Evolutionary conservation across 352 stramenopile species (phyloP), one percentile per base, ranked within the genome.

Genomic region (Phytophthora litchii): DNA sequence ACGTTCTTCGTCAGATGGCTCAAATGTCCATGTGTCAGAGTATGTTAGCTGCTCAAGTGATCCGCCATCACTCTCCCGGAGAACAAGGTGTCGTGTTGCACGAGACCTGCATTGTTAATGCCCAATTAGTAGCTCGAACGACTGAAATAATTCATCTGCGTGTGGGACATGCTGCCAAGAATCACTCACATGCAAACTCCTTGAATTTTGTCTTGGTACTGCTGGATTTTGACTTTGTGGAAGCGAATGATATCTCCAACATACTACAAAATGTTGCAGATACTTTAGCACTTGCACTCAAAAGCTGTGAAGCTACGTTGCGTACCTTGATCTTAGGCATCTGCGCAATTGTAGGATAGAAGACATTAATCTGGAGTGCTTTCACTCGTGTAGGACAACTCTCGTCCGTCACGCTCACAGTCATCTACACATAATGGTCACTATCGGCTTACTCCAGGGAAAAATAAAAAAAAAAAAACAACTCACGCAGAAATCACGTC

Each of bases 241-340:
- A 93, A 89, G 5, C 84, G 84, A 54, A 93, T 81, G 35, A 93
- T 70, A 44, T 93, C 84, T 34, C 84, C 84, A 19, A 89, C 76
- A 34, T 75, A 78, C 83, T 93, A 45, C 29, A 32, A 4, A 36
- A 31, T 4, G 16, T 53, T 45, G 59, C 5, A 14, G 7, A 40
- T 9, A 46, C 16, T 41, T 36, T 34, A 34, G 48, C 8, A 60
- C 17, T 32, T 13, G 17, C 3, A 12, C 40, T n/a, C 12, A 36
- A 35, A 31, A 19, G 5, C 19, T 36, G 34, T 31, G 4, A 35
- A 42, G 25, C 6, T 11, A 36, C 17, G 25, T 19, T 36, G 12
- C 63, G 23, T 62, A 89, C 83, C 66, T 88, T 64, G 14, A 88
- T 75, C 19, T 71, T 76, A 14, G 81, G 81, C 77, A 89, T 89